Percentiles rank a stretch among this genome's conserved stretches.
Conservation (phyloP, 306 rosid species). For the Ormosia semicastrata region DNA sequence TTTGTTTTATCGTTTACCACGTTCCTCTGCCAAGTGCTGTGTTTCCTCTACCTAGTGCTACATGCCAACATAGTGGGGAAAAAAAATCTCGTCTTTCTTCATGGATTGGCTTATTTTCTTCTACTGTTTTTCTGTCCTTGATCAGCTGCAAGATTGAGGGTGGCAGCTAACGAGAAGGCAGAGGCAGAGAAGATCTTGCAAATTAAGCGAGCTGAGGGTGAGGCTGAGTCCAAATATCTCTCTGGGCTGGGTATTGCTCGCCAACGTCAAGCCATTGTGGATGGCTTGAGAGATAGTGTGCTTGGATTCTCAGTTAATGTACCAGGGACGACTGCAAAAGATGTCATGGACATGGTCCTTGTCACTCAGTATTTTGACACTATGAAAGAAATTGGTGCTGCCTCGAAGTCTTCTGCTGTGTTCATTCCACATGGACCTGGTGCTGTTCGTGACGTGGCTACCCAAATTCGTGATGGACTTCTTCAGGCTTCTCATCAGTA, state of each 20-base stretch:
- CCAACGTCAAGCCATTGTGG: constrained; percentile 95
- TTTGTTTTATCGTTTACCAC: not conserved
- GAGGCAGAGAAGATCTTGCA: constrained; percentile 95
- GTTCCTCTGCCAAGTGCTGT: not conserved
- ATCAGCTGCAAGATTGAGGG: constrained; percentile 87
- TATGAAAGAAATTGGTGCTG: constrained; percentile 93
- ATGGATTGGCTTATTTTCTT: not conserved
- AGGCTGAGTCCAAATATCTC: constrained; percentile 92
- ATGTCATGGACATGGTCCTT: constrained; percentile 98
- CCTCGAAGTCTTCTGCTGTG: constrained; percentile 91
- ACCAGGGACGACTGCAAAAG: constrained; percentile 87
- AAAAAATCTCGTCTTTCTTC: not conserved
- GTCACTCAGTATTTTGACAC: constrained; percentile 96
- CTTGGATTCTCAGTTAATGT: constrained; percentile 86
- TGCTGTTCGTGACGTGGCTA: constrained; percentile 81
- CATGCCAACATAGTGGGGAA: not conserved
- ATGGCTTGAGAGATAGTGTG: constrained; percentile 91
- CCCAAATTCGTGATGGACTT: constrained; percentile 92
- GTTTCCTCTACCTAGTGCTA: not conserved
- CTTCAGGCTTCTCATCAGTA: constrained; percentile 66
- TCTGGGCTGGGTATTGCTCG: constrained; percentile 89
- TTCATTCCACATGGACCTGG: constrained; percentile 98
- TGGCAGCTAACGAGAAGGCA: constrained; percentile 92
- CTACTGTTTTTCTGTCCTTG: constrained; percentile 1
- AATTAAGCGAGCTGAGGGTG: constrained; percentile 90